Evolutionary conservation across 768 basidiomycete species (phyloP).

Genomic region (Boletellus ananas): DNA sequence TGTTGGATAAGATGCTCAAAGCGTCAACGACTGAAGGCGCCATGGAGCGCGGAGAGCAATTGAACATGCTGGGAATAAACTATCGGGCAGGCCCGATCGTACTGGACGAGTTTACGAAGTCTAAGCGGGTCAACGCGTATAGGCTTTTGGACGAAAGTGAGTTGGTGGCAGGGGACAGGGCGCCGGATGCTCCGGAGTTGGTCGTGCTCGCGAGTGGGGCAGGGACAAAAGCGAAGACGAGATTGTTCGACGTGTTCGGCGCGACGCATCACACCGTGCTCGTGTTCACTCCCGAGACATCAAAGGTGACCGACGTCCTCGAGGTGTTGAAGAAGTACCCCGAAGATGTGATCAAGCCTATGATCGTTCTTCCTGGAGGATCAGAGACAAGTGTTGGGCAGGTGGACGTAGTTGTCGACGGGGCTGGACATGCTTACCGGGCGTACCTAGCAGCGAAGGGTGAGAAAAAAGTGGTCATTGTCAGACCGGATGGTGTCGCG

Average conservation of each 20-base stretch:
- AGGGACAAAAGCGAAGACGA: neutral
- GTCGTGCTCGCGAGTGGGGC: neutral
- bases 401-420: slow-evolving; percentile 36
- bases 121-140: slow-evolving; percentile 7
- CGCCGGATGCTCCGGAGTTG: slow-evolving; percentile 12
- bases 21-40: neutral
- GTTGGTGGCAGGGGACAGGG: slow-evolving; percentile 13
- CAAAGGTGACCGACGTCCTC: slow-evolving; percentile 5
- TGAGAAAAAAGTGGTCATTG: slow-evolving; percentile 32
- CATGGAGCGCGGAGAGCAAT: slow-evolving; percentile 4
- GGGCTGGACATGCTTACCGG: slow-evolving; percentile 35
- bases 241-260: slow-evolving; percentile 1
- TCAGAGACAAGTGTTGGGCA: slow-evolving; percentile 6
- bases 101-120: slow-evolving; percentile 30
- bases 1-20: slow-evolving; percentile 6
- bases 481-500: slow-evolving; percentile 45
- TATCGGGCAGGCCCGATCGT: slow-evolving; percentile 50
- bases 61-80: slow-evolving; percentile 49
- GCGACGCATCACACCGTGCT: slow-evolving; percentile 20
- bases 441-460: slow-evolving; percentile 34
- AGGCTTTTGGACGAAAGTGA: slow-evolving; percentile 1
- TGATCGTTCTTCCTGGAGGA: slow-evolving; percentile 14
- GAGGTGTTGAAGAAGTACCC: slow-evolving; percentile 7
- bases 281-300: slow-evolving; percentile 20
- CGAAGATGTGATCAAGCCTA: neutral